These are phyloP conservation scores for Metarhizium album DNA, from an alignment of 2,329 filamentous ascomycete species.

Conservation along the genomic window DNA sequence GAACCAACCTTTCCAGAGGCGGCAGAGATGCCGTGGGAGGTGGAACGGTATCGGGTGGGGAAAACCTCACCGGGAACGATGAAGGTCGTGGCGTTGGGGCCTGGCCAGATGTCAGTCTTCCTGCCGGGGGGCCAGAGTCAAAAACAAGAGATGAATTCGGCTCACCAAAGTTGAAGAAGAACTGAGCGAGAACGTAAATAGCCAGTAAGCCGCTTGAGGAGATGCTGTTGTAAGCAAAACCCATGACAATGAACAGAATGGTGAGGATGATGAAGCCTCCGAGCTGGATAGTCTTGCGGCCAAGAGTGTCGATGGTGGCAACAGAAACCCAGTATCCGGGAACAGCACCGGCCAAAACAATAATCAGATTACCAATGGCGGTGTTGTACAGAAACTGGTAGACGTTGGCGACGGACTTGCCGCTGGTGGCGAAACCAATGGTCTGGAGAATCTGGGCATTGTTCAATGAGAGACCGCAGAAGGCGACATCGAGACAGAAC, in stretches of 20 bases:
- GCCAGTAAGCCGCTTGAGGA: constrained; percentile 41
- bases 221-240: constrained; percentile 48
- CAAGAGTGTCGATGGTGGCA: constrained; percentile 60
- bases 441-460: constrained; percentile 60
- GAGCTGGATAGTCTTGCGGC: constrained; percentile 68
- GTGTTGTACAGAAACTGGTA: constrained; percentile 65
- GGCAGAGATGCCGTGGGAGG: constrained; percentile 46
- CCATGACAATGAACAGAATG: constrained; percentile 50
- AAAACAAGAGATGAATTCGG: too few species aligned
- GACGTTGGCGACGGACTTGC: constrained; percentile 33
- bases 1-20: constrained; percentile 45
- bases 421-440: constrained; percentile 54
- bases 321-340: constrained; percentile 78
- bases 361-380: constrained; percentile 67
- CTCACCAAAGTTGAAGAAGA: constrained; percentile 47
- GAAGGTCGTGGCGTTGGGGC: constrained; percentile 47
- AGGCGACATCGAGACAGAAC: constrained; percentile 59
- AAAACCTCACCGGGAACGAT: constrained; percentile 47
- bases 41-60: constrained; percentile 45
- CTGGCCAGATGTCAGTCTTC: constrained; percentile 8
- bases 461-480: constrained; percentile 63
- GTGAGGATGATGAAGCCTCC: constrained; percentile 51
- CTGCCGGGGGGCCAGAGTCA: too few species aligned
- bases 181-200: constrained; percentile 45
- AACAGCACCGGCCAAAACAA: constrained; percentile 68